Evolutionary conservation across 768 basidiomycete species (phyloP), one percentile per base, ranked within the genome.

Genomic region (Sarcomyxa edulis): DNA sequence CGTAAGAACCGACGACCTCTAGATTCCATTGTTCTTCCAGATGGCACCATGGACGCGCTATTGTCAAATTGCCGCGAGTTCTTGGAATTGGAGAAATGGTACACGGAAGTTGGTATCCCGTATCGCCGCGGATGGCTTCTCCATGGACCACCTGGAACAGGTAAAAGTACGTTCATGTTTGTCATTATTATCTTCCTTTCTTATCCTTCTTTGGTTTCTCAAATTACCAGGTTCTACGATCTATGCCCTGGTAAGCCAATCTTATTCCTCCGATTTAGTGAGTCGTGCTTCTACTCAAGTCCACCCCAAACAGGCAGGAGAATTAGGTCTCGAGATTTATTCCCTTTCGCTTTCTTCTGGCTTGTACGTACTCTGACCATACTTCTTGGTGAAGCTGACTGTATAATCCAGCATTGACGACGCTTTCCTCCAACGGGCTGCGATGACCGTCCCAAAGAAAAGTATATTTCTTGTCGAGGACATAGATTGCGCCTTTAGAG

Each of bases 241-340:
- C 10, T 75, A 76, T 39, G 74, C 74, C 9, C 56, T 77, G 18
- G 69, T 68, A 52, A 42, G 59, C 31, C 4, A 20, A 20, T 20
- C 15, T 26, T 16, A 16, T 30, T 16, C 6, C 18, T 22, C 4
- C 18, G 19, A 27, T 9, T 20, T 6, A 14, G 3, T n/a, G 6
- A 24, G 33, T 35, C 5, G 7, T 21, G 19, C 20, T 38, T 29
- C 45, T n/a, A n/a, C n/a, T n/a, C n/a, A n/a, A n/a, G 37, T 42
- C 22, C 42, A 31, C 25, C 31, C 16, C 32, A n/a, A 3, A 5
- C 27, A 66, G 65, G 70, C 71, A 5, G 71, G 72, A 5, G 86
- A 87, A 54, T 66, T 94, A 7, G 76, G 79, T 4, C 69, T 95
- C n/a, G 88, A 93, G 57, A 90, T 95, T 39, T 93, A 88, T 50